Base-by-base conservation (phyloP, 1,284 basidiomycete genomes). In the Singerocomus inundabilis region DNA sequence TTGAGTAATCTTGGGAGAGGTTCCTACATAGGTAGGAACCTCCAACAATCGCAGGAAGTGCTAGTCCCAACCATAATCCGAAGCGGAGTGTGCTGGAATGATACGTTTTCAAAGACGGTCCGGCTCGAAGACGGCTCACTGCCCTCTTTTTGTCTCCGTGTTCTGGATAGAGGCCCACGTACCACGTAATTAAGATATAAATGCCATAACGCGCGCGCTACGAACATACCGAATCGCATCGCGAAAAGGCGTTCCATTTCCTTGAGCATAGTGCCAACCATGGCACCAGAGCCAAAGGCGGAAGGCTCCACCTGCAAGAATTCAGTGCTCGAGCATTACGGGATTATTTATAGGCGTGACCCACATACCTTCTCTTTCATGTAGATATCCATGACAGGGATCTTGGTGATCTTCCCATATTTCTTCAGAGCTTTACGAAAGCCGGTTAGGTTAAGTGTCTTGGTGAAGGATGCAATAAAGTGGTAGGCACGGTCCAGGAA, bases 371-470 rank as follows among this genome's bases (percentile, higher is more conserved):
- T 85, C 60, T 91, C 86, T n/a, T 75, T 72, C 72, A 84, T 88
- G 68, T 90, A 96, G 49, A 81, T 77, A 39, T 84, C 79, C 64
- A 87, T 82, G 2, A 76, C 77, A 34, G 79, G 71, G 21, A 87
- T 86, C 61, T 78, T 82, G 1, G 91, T 88, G 3, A 82, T 74
- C 70, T 97, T 98, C 64, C 93, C 91, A 59, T 93, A 97, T 72
- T 97, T 98, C 71, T 94, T 98, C 54, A 97, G 66, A 0, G 88
- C 88, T 67, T 98, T 98, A 21, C 90, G 77, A 67, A 98, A 94
- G 1, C 93, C 95, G 2, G 90, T 90, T 9, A 94, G 68, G 66
- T 98, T 98, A 44, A 98, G 70, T 40, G 89, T 84, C 86, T 93
- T 48, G 25, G n/a, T 52, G 31, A 7, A 24, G 31, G 26, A 41